phyloP scores from a whole-genome alignment of 768 basidiomycete species.

The Trametes cinnabarina region DNA sequence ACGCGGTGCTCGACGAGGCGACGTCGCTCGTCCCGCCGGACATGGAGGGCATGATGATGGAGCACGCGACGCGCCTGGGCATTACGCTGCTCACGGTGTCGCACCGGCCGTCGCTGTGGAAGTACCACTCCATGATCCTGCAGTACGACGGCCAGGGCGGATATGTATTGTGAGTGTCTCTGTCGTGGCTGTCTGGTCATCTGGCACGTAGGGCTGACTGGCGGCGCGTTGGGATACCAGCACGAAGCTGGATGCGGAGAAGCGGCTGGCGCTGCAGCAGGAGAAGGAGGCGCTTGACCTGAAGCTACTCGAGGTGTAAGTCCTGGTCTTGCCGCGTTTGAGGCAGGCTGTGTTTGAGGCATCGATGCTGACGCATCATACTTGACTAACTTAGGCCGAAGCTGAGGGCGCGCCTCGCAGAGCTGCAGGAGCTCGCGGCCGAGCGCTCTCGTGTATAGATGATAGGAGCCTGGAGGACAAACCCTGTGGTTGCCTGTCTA shows the following conservation, averaged over 20 bases:
- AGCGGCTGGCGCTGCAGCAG: slow-evolving; percentile 85
- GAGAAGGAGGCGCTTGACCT: slow-evolving; percentile 89
- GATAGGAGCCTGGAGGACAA: too few species aligned
- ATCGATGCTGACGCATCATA: background rate
- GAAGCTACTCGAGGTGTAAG: slow-evolving; percentile 85
- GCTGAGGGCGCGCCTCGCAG: slow-evolving; percentile 71
- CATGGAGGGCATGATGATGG: slow-evolving; percentile 94
- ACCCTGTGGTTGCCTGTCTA: too few species aligned
- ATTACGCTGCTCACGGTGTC: slow-evolving; percentile 95
- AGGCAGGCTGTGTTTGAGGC: too few species aligned
- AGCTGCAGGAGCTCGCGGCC: slow-evolving; percentile 45
- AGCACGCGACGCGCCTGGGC: slow-evolving; percentile 78
- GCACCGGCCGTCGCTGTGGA: slow-evolving; percentile 92
- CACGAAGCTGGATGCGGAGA: slow-evolving; percentile 86
- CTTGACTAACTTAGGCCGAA: slow-evolving; percentile 59
- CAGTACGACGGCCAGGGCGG: slow-evolving; percentile 95
- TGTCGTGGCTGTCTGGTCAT: background rate
- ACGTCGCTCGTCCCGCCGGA: slow-evolving; percentile 92
- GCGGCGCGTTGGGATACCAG: slow-evolving; percentile 37
- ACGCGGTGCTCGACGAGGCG: slow-evolving; percentile 95
- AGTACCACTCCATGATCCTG: slow-evolving; percentile 83
- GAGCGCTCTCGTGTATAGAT: slow-evolving; percentile 12
- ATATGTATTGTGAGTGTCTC: slow-evolving; percentile 79
- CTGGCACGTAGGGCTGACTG: background rate
- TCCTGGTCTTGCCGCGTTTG: slow-evolving; percentile 18